Percentiles rank a stretch among this genome's conserved stretches.
These are phyloP conservation scores for Penstemon davidsonii DNA, from an alignment of 257 asterid species.

Conservation along the genomic window DNA sequence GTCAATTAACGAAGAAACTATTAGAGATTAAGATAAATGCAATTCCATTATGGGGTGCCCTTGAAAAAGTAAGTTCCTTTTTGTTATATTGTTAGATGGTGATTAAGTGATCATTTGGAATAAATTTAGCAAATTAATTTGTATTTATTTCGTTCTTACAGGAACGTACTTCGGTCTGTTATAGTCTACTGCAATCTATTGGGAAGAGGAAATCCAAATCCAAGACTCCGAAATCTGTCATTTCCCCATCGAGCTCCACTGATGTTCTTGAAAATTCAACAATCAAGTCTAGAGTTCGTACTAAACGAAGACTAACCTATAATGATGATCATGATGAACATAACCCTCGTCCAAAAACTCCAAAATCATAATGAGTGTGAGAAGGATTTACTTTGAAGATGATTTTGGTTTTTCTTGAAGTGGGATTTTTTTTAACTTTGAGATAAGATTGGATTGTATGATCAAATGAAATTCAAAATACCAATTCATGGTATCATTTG, in stretches of 20 bases:
- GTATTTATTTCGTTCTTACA: slow-evolving; percentile 25
- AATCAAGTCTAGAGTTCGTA: slow-evolving; percentile 22
- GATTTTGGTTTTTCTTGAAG: not conserved
- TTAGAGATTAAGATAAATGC: slow-evolving; percentile 39
- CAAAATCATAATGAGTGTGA: slow-evolving; percentile 10
- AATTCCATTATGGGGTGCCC: slow-evolving; percentile 44
- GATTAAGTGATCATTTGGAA: not conserved
- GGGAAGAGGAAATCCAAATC: slow-evolving; percentile 22
- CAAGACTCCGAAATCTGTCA: slow-evolving; percentile 37
- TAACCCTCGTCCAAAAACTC: slow-evolving; percentile 26
- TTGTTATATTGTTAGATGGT: not conserved
- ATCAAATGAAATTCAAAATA: slow-evolving; percentile 7
- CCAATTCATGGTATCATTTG: slow-evolving; percentile 31
- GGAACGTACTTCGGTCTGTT: slow-evolving; percentile 44
- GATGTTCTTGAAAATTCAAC: slow-evolving; percentile 27
- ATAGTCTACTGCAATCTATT: slow-evolving; percentile 32
- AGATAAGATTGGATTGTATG: slow-evolving; percentile 24
- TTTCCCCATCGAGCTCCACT: slow-evolving; percentile 27
- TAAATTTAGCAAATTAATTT: not conserved
- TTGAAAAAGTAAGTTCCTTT: slow-evolving; percentile 46
- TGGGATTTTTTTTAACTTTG: slow-evolving; percentile 7
- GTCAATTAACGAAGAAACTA: slow-evolving; percentile 27
- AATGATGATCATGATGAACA: slow-evolving; percentile 25
- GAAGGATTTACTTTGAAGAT: not conserved
- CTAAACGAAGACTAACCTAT: slow-evolving; percentile 32